Conservation (phyloP, 225 moss, liverwort and hornwort species). For the Antitrichia curtipendula region DNA sequence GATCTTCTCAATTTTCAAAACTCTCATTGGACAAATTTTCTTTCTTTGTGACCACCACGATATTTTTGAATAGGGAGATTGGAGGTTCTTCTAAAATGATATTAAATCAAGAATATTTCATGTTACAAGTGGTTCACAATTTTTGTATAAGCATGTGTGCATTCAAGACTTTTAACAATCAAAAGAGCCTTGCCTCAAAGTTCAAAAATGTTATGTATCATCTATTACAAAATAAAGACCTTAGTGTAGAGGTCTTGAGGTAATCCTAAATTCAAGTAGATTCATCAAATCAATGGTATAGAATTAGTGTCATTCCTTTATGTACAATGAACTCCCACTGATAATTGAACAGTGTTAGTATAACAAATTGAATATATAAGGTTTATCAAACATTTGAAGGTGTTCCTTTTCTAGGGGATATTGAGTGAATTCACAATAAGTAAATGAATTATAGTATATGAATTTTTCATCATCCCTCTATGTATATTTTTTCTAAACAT, state of each 20-base stretch:
- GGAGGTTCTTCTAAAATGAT: background rate
- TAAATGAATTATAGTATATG: background rate
- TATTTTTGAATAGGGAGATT: accelerated
- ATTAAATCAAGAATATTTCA: background rate
- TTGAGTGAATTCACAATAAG: background rate
- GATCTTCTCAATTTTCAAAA: background rate
- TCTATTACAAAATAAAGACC: background rate
- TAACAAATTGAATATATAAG: background rate
- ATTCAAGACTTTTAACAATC: accelerated
- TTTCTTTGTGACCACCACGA: accelerated
- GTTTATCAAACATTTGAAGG: background rate
- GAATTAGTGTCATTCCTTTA: background rate
- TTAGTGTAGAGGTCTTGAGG: background rate
- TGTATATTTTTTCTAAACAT: no score
- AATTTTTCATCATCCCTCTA: background rate
- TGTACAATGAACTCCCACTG: accelerated
- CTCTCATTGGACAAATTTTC: accelerated
- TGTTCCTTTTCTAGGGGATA: accelerated
- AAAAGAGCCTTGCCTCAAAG: background rate
- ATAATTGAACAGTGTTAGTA: background rate
- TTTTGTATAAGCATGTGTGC: accelerated
- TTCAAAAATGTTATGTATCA: accelerated
- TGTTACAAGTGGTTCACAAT: background rate
- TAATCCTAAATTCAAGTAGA: background rate
- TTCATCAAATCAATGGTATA: background rate